Percentiles rank a stretch among this genome's conserved stretches.
Evolutionary conservation across 2,329 filamentous ascomycete species (phyloP).

Genomic region (Leptographium radiaticola): DNA sequence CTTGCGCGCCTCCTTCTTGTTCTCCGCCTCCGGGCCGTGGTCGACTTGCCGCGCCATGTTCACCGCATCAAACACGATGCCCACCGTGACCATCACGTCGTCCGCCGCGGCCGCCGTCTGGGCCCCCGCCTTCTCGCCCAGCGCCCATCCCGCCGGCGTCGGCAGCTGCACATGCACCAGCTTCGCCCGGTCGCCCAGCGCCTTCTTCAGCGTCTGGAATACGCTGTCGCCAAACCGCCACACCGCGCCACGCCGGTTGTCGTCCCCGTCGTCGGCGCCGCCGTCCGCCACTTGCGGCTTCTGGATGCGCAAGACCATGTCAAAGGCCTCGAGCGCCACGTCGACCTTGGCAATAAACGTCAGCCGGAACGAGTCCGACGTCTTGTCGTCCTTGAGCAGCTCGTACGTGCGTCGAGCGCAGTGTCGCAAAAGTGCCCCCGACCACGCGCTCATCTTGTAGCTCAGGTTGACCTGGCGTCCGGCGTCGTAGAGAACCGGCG

Average conservation of each 20-base stretch:
- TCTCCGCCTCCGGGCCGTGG: constrained; percentile 74
- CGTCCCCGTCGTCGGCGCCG: no score
- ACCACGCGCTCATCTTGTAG: constrained; percentile 84
- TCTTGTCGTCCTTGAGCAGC: constrained; percentile 58
- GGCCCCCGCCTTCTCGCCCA: constrained; percentile 23
- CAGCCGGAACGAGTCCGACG: constrained; percentile 69
- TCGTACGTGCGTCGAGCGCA: constrained; percentile 64
- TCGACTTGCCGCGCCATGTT: constrained; percentile 70
- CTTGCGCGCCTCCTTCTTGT: constrained; percentile 65
- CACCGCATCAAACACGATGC: constrained; percentile 58
- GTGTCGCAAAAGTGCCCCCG: constrained; percentile 57
- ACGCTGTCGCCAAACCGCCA: constrained; percentile 42
- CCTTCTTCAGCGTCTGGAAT: constrained; percentile 52
- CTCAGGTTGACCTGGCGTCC: constrained; percentile 64
- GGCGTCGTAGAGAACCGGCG: constrained; percentile 69
- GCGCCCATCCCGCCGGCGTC: constrained; percentile 28
- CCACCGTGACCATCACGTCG: constrained; percentile 26
- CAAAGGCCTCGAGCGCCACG: constrained; percentile 40
- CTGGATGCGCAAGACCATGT: constrained; percentile 28
- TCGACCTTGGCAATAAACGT: constrained; percentile 61
- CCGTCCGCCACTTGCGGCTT: constrained; percentile 4
- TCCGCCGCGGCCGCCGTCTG: not conserved
- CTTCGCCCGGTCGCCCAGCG: constrained; percentile 61
- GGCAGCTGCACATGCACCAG: constrained; percentile 47
- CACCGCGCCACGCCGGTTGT: constrained; percentile 26